Evolutionary conservation across 192 early-diverging fungal species (phyloP), one percentile per base, ranked within the genome.

Genomic region (Gigaspora rosea): DNA sequence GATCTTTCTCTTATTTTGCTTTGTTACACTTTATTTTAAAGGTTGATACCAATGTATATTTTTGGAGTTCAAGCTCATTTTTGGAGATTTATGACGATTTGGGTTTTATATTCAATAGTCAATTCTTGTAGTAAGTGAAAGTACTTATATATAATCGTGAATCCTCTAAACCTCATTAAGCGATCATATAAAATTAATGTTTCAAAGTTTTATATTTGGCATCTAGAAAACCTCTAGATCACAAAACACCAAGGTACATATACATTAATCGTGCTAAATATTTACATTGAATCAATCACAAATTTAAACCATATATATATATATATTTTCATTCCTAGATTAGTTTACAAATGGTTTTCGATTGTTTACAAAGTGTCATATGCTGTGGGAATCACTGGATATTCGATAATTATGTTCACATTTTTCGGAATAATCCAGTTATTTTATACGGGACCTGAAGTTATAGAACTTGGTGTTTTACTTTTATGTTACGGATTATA

Each of bases 331-430:
- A 59, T 33, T 27, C 75, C 32, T 73, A 82, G 88, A 46, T 79
- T 90, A 32, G 88, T 88, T 3, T 90, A 90, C 80, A 88, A 86
- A 64, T 90, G 88, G 88, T 90, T 80, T 69, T 84, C 87, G 46
- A 78, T 88, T 5, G 79, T 90, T 41, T 87, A 90, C 66, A 86
- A 88, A 75, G 80, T 80, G n/a, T 90, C 87, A 11, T 90, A 87
- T 81, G 82, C 86, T 50, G 79, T 83, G 54, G 88, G 88, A 47
- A 79, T 88, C 35, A 73, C 80, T 12, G 88, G 88, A n/a, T 90
- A 90, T 71, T 22, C 54, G 18, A 82, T 87, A 46, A 73, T 90
- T 50, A 84, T 90, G 76, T 58, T 86, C 59, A 82, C 81, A 4
- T 88, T 90, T 64, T 88, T 88, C 74, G 86, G 86, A 36, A 59